Conservation (phyloP, 352 stramenopile genomes). For the Phytophthora palmivora region DNA sequence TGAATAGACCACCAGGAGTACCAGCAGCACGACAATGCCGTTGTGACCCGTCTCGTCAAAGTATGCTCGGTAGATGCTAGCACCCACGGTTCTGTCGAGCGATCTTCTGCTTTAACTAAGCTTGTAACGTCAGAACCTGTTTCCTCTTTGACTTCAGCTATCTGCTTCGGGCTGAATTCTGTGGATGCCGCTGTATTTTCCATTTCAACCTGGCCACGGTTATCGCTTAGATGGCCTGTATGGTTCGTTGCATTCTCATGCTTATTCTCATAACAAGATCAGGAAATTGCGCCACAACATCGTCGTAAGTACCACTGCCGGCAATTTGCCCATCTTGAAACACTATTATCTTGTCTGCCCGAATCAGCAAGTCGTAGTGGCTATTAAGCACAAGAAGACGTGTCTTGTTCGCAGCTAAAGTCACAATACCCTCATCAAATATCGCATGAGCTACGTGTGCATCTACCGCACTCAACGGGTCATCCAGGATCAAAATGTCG, state of each 20-base stretch:
- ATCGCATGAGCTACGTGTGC: constrained; percentile 45
- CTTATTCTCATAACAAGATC: constrained; percentile 27
- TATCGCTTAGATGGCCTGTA: background rate
- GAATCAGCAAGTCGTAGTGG: constrained; percentile 41
- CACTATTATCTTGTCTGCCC: constrained; percentile 40
- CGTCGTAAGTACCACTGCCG: constrained; percentile 29
- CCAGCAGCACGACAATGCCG: constrained; percentile 32
- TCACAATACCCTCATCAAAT: constrained; percentile 42
- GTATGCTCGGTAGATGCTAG: constrained; percentile 37
- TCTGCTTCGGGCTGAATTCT: background rate
- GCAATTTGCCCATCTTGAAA: constrained; percentile 36
- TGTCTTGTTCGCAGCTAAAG: constrained; percentile 37
- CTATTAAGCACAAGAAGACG: constrained; percentile 84
- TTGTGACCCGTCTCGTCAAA: constrained; percentile 44
- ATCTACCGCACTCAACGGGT: constrained; percentile 34
- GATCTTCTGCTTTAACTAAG: constrained; percentile 44
- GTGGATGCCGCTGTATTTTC: background rate
- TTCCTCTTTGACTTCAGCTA: background rate
- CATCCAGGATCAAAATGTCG: constrained; percentile 58
- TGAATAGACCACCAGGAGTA: constrained; percentile 22
- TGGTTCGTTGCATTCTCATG: background rate
- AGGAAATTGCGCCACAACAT: constrained; percentile 18
- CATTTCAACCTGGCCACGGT: background rate
- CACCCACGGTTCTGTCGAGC: constrained; percentile 43
- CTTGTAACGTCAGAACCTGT: background rate